Conservation (phyloP, 768 basidiomycete species). For the Gloeophyllum trabeum region DNA sequence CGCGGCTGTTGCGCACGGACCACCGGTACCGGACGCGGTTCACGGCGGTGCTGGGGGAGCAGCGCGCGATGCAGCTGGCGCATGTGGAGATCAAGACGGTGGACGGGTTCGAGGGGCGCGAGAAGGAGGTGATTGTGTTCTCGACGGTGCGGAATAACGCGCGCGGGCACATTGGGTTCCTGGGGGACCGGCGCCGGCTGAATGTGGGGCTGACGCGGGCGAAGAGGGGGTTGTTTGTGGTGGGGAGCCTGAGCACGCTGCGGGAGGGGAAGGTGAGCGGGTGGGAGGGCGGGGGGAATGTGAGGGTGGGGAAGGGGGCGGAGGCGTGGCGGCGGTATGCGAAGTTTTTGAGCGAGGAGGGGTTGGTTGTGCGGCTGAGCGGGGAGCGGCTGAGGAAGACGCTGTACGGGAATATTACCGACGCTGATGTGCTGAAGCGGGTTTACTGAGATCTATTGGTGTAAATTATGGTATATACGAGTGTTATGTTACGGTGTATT, state of each 20-base stretch:
- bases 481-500: too few species aligned
- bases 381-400: conserved; percentile 6
- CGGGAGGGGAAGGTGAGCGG: conserved; percentile 28
- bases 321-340: conserved; percentile 11
- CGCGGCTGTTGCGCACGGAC: conserved; percentile 52
- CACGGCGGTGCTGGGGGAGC: conserved; percentile 45
- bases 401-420: conserved; percentile 7
- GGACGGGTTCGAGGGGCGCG: conserved; percentile 89
- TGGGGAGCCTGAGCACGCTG: conserved; percentile 65
- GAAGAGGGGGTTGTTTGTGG: conserved; percentile 72
- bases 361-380: conserved; percentile 7
- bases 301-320: conserved; percentile 7
- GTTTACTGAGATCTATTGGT: too few species aligned
- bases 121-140: conserved; percentile 89
- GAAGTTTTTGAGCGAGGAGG: conserved; percentile 6
- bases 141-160: conserved; percentile 82
- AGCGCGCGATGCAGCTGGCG: conserved; percentile 51
- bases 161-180: conserved; percentile 73
- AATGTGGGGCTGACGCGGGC: conserved; percentile 91
- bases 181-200: conserved; percentile 74
- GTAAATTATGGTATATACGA: too few species aligned
- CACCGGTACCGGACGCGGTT: conserved; percentile 42
- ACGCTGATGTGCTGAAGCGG: too few species aligned
- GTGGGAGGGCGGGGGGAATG: conserved; percentile 9
- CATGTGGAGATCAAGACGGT: conserved; percentile 85